A percentile compares a stretch with the other conserved stretches of the same genome.
Evolutionary conservation across 306 rosid genomes (phyloP).

Genomic region (Rosa chinensis): DNA sequence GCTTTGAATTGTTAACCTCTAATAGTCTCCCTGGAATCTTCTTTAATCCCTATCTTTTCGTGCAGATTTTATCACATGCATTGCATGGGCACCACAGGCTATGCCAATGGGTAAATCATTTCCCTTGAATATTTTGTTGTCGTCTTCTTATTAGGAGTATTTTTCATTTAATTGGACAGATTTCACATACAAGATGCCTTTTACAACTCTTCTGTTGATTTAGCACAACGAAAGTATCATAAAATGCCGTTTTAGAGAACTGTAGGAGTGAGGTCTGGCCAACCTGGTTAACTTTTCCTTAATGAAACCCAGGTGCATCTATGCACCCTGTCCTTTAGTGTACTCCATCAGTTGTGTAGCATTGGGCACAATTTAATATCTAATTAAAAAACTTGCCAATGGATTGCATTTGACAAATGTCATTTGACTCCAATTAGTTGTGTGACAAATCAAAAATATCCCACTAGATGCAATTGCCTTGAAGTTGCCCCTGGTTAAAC

Average conservation of each 20-base stretch:
- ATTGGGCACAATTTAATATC: not conserved
- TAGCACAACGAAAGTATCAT: not conserved
- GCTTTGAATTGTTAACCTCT: not conserved
- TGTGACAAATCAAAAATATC: not conserved
- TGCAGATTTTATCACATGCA: slow-evolving; percentile 84
- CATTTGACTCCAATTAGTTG: no score
- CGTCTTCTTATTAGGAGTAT: not conserved
- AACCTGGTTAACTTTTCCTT: not conserved
- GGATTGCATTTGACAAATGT: not conserved
- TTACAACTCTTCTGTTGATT: not conserved
- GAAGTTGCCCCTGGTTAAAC: not conserved
- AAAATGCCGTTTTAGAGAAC: not conserved
- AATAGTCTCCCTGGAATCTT: slow-evolving; percentile 11
- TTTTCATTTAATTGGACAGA: slow-evolving; percentile 4
- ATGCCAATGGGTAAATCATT: slow-evolving; percentile 57
- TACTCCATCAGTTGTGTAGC: not conserved
- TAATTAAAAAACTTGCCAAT: not conserved
- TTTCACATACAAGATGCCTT: not conserved
- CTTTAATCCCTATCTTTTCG: slow-evolving; percentile 5
- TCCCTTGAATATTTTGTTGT: not conserved
- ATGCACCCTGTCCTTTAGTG: not conserved
- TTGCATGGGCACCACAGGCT: slow-evolving; percentile 79
- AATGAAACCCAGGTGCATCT: not conserved
- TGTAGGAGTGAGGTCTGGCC: not conserved
- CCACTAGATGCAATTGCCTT: not conserved